Base-by-base conservation (phyloP, 345 rosid species). In the Capsella bursapastoris region DNA sequence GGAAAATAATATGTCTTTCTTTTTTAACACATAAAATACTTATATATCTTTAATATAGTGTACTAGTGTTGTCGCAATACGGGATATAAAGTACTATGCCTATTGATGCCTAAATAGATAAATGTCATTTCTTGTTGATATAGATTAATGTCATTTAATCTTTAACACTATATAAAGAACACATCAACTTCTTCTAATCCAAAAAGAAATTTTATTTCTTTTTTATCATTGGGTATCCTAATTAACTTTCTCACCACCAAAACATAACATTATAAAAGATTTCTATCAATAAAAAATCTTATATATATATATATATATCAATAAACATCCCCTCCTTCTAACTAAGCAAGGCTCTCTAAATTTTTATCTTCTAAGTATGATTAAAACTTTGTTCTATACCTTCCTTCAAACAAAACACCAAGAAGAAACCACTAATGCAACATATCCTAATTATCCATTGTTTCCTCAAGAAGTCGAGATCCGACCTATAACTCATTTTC, bases 341-440 rank as follows among this genome's bases (percentile, higher is more conserved):
- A 47, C 25, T 7, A 47, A 47, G 7, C 9, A n/a, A 45, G 2
- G 1, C 15, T n/a, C n/a, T 47, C 8, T 6, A 5, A 47, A 47
- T 2, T 0, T 2, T 47, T 47, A 3, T 47, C 51, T 47, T 47
- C 1, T 7, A 14, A 14, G 6, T 25, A 48, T 48, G 52, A 48
- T 48, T 10, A 48, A 45, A 45, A 14, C 49, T 7, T 5, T 5
- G 49, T 45, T 53, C 57, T 66, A 74, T 51, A 8, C 53, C 10
- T 74, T 74, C 50, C 8, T 74, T 38, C 44, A 8, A 18, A 66
- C 78, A 49, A 75, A 67, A 59, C 29, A 58, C 8, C 47, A 75
- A 67, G 73, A 75, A 67, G 37, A 67, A 41, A 50, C 50, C 6
- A 1, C 5, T 1, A 25, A 56, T 10, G n/a, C 7, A 44, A 15